Base-by-base conservation (phyloP, 177 flowering plant genomes). In the Telopea speciosissima region DNA sequence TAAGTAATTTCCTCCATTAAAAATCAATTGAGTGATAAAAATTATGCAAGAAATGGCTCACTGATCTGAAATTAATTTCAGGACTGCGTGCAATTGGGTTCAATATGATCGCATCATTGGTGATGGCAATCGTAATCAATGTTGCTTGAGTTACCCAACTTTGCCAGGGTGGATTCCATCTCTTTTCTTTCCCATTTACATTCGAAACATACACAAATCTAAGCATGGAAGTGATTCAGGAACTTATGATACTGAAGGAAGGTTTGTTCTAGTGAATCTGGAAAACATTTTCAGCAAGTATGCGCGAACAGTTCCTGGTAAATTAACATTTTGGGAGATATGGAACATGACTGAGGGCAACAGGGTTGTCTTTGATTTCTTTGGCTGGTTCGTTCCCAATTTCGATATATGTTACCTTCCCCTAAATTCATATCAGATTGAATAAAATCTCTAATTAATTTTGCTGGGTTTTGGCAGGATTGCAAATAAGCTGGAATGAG, bases 211-310 rank as follows among this genome's bases (percentile, higher is more conserved):
- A 24, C 98, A 93, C 75, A 90, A 74, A 75, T 33, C 81, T 69
- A 91, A 89, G 78, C 97, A 93, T 69, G 97, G 94, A n/a, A 93
- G 98, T 60, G 96, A 88, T 68, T 73, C 93, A 0, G 87, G 85
- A 66, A 80, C 90, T 10, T 90, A 86, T 36, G 97, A 93, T 76
- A 83, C 87, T 0, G 96, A 91, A 68, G 98, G 98, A 78, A 88
- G 98, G 21, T 65, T 21, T 75, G 68, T 76, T 31, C 96, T 93
- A 0, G 85, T 52, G 40, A 82, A 86, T 72, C 62, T 91, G 0
- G 98, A 93, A 81, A 83, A 83, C 84, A 79, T 87, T 13, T 93
- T 93, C 66, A 91, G 92, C 81, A 91, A 93, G 70, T 86, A 90
- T 59, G 90, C 89, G 3, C 75, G 52, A 0, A 93, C 93, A 3